Percentiles rank a stretch among this genome's conserved stretches.
Evolutionary conservation across 352 stramenopile genomes (phyloP).

Genomic region (Phytophthora pistaciae): DNA sequence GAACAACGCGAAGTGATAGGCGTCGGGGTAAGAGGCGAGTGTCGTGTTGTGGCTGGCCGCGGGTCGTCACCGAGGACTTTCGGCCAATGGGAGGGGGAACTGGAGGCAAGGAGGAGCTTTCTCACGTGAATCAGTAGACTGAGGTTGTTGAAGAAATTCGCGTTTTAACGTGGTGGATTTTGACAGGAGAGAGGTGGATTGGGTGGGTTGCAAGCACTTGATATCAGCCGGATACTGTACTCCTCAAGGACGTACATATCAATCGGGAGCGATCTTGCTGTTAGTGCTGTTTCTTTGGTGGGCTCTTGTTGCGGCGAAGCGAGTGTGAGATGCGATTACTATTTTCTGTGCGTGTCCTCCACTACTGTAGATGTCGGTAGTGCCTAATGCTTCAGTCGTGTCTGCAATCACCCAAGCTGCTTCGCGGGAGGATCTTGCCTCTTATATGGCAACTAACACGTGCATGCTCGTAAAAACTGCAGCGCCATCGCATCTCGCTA

Average conservation of each 20-base stretch:
- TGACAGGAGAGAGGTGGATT: background rate
- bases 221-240: too few species aligned
- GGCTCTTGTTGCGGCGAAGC: background rate
- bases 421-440: too few species aligned
- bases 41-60: constrained; percentile 19
- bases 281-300: background rate
- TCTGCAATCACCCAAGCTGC: too few species aligned
- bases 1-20: constrained; percentile 29
- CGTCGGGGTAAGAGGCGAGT: constrained; percentile 4
- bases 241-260: too few species aligned
- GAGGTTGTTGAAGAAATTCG: background rate
- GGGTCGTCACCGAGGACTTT: constrained; percentile 10
- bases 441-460: too few species aligned
- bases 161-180: background rate
- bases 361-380: too few species aligned
- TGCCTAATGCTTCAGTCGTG: too few species aligned
- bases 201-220: too few species aligned
- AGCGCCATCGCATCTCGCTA: too few species aligned
- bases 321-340: background rate
- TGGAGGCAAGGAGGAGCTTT: background rate
- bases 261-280: too few species aligned
- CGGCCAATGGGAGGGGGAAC: background rate
- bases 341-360: background rate
- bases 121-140: background rate
- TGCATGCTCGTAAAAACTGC: too few species aligned